A percentile compares a stretch with the other conserved stretches of the same genome.
These are phyloP conservation scores for Infundibulicybe gibba DNA, from an alignment of 768 basidiomycete genomes.

Conservation along the genomic window DNA sequence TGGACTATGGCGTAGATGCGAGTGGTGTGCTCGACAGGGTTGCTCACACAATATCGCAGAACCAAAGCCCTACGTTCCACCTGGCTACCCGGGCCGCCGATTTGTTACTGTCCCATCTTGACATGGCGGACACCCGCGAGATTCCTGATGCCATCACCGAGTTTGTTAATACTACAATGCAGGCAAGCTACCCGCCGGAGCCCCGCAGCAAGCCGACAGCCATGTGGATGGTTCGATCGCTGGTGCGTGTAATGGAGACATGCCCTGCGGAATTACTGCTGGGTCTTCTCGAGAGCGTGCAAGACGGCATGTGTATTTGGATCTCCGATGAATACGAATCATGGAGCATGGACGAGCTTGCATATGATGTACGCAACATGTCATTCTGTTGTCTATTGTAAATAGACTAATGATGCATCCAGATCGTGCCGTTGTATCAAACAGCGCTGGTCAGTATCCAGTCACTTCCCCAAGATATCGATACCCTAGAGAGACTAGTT, in stretches of 20 bases:
- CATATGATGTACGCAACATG: slow-evolving; percentile 46
- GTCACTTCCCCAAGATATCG: slow-evolving; percentile 33
- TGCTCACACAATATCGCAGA: slow-evolving; percentile 40
- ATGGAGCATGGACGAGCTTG: slow-evolving; percentile 52
- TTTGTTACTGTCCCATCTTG: slow-evolving; percentile 51
- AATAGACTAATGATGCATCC: slow-evolving; percentile 3
- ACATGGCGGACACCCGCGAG: slow-evolving; percentile 45
- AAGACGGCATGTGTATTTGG: slow-evolving; percentile 60
- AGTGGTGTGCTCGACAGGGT: slow-evolving; percentile 52
- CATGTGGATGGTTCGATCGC: slow-evolving; percentile 59
- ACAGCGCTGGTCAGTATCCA: slow-evolving; percentile 50
- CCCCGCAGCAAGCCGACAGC: slow-evolving; percentile 47
- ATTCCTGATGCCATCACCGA: slow-evolving; percentile 53
- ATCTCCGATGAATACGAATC: slow-evolving; percentile 52
- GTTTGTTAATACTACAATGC: slow-evolving; percentile 57
- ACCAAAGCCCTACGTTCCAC: slow-evolving; percentile 32
- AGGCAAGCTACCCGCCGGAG: slow-evolving; percentile 63
- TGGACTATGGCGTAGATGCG: slow-evolving; percentile 58
- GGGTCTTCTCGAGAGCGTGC: slow-evolving; percentile 41
- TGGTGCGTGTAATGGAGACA: slow-evolving; percentile 49
- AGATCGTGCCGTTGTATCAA: slow-evolving; percentile 67
- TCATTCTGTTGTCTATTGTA: slow-evolving; percentile 4
- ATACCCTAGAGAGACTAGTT: slow-evolving; percentile 43
- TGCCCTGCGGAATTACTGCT: slow-evolving; percentile 48
- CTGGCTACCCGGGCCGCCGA: slow-evolving; percentile 58